Evolutionary conservation across 148 eudicot genomes (phyloP).

Genomic region (Vaccinium myrtillus): DNA sequence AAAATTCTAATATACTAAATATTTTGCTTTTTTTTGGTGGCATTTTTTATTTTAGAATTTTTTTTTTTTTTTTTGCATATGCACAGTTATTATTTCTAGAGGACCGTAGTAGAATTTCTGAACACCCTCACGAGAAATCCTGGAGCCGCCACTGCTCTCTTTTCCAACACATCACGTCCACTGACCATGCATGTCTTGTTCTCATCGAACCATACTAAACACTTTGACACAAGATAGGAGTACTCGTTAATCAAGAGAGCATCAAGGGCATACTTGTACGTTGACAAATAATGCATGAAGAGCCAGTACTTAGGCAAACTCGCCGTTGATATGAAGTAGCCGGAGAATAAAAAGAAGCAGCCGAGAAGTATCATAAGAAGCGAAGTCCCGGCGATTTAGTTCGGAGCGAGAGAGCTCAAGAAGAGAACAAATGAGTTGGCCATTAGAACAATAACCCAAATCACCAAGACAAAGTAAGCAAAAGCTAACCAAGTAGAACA

Average conservation of each 20-base stretch:
- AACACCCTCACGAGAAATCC: too few species aligned
- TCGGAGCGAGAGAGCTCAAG: slow-evolving; percentile 84
- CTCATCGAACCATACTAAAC: slow-evolving; percentile 79
- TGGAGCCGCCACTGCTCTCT: slow-evolving; percentile 70
- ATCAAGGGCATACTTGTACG: slow-evolving; percentile 92
- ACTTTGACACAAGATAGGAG: slow-evolving; percentile 61
- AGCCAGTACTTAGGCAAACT: slow-evolving; percentile 82
- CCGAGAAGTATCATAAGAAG: slow-evolving; percentile 65
- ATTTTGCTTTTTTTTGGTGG: too few species aligned
- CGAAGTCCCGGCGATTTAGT: slow-evolving; percentile 83
- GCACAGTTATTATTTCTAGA: too few species aligned
- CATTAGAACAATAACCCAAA: slow-evolving; percentile 71
- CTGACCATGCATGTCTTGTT: slow-evolving; percentile 63
- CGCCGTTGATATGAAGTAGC: slow-evolving; percentile 77
- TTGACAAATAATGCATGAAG: slow-evolving; percentile 81
- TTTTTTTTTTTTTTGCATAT: too few species aligned
- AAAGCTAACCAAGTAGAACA: slow-evolving; percentile 75
- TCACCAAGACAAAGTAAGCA: slow-evolving; percentile 66
- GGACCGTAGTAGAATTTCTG: too few species aligned
- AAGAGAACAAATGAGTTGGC: slow-evolving; percentile 90
- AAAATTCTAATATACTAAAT: too few species aligned
- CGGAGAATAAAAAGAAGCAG: slow-evolving; percentile 85
- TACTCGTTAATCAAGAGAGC: slow-evolving; percentile 84
- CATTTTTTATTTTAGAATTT: too few species aligned
- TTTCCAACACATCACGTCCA: slow-evolving; percentile 71